phyloP scores from a whole-genome alignment of 2,329 filamentous ascomycete genomes.

The Westerdykella sp. region DNA sequence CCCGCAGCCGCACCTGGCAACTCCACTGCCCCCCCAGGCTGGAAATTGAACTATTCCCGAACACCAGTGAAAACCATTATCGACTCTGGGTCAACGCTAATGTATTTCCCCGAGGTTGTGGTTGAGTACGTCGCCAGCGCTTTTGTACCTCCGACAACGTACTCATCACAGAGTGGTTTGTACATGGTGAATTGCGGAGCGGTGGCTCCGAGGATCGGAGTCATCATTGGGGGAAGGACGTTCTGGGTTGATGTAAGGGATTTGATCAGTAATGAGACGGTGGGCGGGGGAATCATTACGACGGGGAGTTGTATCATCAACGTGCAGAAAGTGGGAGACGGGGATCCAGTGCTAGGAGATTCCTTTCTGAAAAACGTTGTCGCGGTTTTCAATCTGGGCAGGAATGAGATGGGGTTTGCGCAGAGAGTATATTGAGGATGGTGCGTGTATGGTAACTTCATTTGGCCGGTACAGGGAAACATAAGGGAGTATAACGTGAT shows the following conservation, averaged over 20 bases:
- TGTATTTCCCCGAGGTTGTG: slow-evolving; percentile 18
- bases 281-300: slow-evolving; percentile 1
- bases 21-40: background rate
- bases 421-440: slow-evolving; percentile 8
- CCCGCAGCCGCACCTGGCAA: slow-evolving; percentile 2
- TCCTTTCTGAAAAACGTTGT: slow-evolving; percentile 45
- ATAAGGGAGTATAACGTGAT: too few relatives aligned
- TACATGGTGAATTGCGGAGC: slow-evolving; percentile 15
- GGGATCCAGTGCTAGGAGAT: slow-evolving; percentile 35
- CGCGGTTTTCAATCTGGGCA: slow-evolving; percentile 43
- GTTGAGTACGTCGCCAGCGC: slow-evolving; percentile 13
- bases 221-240: slow-evolving; percentile 10
- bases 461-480: too few relatives aligned
- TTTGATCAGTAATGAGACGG: slow-evolving; percentile 11
- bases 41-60: background rate
- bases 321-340: slow-evolving; percentile 12
- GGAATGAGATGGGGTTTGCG: slow-evolving; percentile 38
- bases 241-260: slow-evolving; percentile 15
- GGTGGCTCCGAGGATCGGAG: slow-evolving; percentile 13
- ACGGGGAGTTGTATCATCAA: slow-evolving; percentile 12
- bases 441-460: background rate
- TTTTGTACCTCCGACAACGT: slow-evolving; percentile 17
- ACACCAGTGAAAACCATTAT: slow-evolving; percentile 13
- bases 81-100: slow-evolving; percentile 20
- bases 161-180: slow-evolving; percentile 2